Conservation (phyloP, 1,284 basidiomycete genomes). For the Rhodotorula mucilaginosa region DNA sequence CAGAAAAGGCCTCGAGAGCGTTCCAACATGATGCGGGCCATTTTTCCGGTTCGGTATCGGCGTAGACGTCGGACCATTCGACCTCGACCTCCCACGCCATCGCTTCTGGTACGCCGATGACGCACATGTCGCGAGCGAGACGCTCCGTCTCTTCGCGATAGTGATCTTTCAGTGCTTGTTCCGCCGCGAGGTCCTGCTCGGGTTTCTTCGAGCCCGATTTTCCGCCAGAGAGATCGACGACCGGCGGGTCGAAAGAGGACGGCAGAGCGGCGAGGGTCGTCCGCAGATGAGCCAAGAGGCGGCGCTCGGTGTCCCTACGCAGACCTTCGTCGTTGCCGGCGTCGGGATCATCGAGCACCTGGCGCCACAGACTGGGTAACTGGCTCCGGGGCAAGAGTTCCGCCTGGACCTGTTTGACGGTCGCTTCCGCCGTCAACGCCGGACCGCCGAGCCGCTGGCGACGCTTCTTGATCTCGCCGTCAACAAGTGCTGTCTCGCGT, state of each 20-base stretch:
- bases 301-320: constrained; percentile 66
- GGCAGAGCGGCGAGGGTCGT: constrained; percentile 59
- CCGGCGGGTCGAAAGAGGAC: constrained; percentile 52
- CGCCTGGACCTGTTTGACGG: constrained; percentile 38
- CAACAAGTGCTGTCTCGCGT: constrained; percentile 59
- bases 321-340: constrained; percentile 63
- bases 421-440: constrained; percentile 48
- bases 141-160: constrained; percentile 64
- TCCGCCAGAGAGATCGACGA: constrained; percentile 24
- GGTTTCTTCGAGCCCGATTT: constrained; percentile 46
- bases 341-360: constrained; percentile 70
- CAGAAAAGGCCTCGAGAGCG: neutral
- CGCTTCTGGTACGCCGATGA: constrained; percentile 71
- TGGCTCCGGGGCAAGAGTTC: constrained; percentile 45
- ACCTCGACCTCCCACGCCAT: constrained; percentile 75
- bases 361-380: constrained; percentile 59
- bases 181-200: constrained; percentile 47
- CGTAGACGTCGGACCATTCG: constrained; percentile 72
- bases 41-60: constrained; percentile 8
- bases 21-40: neutral
- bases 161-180: constrained; percentile 54
- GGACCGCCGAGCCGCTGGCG: constrained; percentile 68
- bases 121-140: constrained; percentile 67
- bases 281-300: constrained; percentile 64
- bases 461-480: constrained; percentile 69